Conservation (phyloP, 768 basidiomycete species). For the Suillus sp. region DNA sequence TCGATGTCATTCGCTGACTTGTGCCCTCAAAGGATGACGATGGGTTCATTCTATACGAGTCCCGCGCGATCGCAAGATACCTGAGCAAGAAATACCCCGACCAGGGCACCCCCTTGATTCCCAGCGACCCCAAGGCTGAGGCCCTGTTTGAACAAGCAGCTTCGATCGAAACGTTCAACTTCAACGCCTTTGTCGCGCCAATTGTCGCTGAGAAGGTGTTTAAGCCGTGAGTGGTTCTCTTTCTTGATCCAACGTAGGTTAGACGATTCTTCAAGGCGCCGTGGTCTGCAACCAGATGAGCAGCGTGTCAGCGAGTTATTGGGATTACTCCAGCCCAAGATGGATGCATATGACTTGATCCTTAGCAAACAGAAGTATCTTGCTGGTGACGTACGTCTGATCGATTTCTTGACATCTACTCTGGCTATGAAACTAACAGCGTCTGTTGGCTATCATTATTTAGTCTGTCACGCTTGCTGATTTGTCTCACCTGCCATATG, state of each 20-base stretch:
- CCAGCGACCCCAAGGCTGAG: slow-evolving; percentile 39
- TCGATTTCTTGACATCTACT: slow-evolving; percentile 3
- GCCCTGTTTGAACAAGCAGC: slow-evolving; percentile 36
- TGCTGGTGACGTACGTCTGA: slow-evolving; percentile 51
- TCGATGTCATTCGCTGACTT: neutral
- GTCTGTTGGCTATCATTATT: neutral
- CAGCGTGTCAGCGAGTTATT: slow-evolving; percentile 19
- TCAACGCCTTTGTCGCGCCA: slow-evolving; percentile 42
- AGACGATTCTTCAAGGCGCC: slow-evolving; percentile 15
- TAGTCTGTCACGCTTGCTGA: slow-evolving; percentile 57
- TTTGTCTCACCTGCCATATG: slow-evolving; percentile 57
- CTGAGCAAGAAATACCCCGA: slow-evolving; percentile 53
- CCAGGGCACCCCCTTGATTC: slow-evolving; percentile 54
- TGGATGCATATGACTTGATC: slow-evolving; percentile 57
- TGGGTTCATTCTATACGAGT: slow-evolving; percentile 64
- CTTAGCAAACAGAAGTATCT: slow-evolving; percentile 57
- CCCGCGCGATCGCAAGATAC: slow-evolving; percentile 63
- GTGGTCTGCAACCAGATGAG: slow-evolving; percentile 26
- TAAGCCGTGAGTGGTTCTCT: slow-evolving; percentile 43
- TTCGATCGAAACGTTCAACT: slow-evolving; percentile 55
- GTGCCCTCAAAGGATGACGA: slow-evolving; percentile 49
- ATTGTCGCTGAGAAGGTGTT: slow-evolving; percentile 53
- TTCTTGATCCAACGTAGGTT: neutral
- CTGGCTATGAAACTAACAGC: neutral
- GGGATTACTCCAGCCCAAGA: slow-evolving; percentile 32